These are phyloP conservation scores for Aspergillus sp. DNA, from an alignment of 2,329 filamentous ascomycete species.

Conservation along the genomic window DNA sequence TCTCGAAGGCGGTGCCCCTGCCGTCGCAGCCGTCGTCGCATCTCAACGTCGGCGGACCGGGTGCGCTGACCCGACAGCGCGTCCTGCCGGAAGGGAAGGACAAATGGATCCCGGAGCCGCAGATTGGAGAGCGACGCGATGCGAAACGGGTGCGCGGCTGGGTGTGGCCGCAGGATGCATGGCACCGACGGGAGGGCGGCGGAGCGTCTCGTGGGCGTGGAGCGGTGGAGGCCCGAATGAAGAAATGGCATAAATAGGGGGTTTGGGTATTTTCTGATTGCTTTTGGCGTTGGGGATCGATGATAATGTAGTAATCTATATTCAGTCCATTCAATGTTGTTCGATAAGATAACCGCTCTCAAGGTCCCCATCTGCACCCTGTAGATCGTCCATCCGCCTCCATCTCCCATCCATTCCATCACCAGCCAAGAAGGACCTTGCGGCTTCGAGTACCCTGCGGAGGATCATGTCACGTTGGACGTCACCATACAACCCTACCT, in stretches of 20 bases:
- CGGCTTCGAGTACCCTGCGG: constrained; percentile 31
- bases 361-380: constrained; percentile 26
- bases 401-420: no score
- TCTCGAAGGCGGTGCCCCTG: constrained; percentile 60
- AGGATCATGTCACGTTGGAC: not conserved
- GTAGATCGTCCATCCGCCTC: not conserved
- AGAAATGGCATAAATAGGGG: constrained; percentile 37
- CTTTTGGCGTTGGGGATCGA: not conserved
- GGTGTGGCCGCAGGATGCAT: constrained; percentile 61
- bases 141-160: constrained; percentile 60
- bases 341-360: constrained; percentile 4
- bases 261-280: not conserved
- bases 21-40: constrained; percentile 56
- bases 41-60: constrained; percentile 60
- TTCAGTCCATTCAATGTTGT: not conserved
- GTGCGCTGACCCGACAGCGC: constrained; percentile 55
- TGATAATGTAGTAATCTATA: not conserved
- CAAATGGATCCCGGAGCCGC: constrained; percentile 60
- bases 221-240: constrained; percentile 19
- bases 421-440: constrained; percentile 25
- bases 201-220: constrained; percentile 26
- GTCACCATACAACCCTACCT: not conserved
- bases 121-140: constrained; percentile 59
- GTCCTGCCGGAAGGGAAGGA: constrained; percentile 54
- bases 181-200: constrained; percentile 55